Base-by-base conservation (phyloP, 495 filamentous ascomycete species). In the Aspergillus leporis region DNA sequence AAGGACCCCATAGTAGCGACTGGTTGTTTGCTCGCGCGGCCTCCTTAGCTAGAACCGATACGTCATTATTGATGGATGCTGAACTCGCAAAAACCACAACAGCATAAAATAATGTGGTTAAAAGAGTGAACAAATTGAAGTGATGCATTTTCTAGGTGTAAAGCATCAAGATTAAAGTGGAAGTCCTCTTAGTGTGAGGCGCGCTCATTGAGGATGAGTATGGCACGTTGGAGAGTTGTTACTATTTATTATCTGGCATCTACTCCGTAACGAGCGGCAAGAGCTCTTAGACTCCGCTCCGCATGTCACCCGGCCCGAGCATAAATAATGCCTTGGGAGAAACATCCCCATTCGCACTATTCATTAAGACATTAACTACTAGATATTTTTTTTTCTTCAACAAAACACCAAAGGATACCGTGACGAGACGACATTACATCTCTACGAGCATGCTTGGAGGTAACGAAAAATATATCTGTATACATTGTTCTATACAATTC, bases 1-100 rank as follows among this genome's bases (percentile, higher is more conserved):
- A 98, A 22, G 94, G 92, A 5, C 95, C 95, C 94, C 94, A 98
- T 84, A 97, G 77, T 60, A 98, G 79, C 60, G 88, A 92, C 63
- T 95, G 79, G 68, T 96, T 96, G 64, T 87, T 90, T 55, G 85
- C 77, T 64, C 68, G 75, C 43, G 70, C 75, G 52, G 72, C 70
- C 68, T 78, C 74, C 59, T 74, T 71, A 55, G 69, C 72, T 58
- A 78, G 62, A 53, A 71, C 56, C 22, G 75, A 74, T 47, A 47
- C 43, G 19, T 70, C 70, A 72, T 78, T 72, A 41, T 65, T 63
- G 28, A 47, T 47, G 21, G 70, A 56, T 51, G 67, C 66, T 63
- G 72, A 64, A 53, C 46, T 67, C 59, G 68, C 72, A 60, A 72
- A 22, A 53, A 71, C 64, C 49, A 69, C 71, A 66, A 59, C 68